Percentiles rank a stretch among this genome's conserved stretches.
Conservation (phyloP, 1,139 yeast species). For the Geotrichum bryndzae region DNA sequence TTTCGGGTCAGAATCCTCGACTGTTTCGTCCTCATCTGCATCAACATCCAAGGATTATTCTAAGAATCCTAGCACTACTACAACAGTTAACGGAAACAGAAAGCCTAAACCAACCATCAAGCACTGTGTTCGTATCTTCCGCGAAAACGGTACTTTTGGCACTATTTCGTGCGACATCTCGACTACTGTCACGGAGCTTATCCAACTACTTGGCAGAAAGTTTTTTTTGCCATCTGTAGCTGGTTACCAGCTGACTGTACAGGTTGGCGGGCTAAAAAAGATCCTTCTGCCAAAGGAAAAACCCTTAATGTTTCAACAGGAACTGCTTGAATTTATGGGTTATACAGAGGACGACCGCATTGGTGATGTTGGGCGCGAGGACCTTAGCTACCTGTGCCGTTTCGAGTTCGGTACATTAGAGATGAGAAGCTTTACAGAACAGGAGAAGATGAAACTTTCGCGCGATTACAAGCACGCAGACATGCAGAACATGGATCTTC, state of each 20-base stretch:
- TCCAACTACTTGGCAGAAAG: conserved; percentile 64
- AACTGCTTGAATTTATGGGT: conserved; percentile 70
- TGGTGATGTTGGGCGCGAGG: conserved; percentile 79
- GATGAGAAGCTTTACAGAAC: conserved; percentile 48
- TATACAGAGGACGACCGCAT: conserved; percentile 70
- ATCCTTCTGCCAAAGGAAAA: conserved; percentile 65
- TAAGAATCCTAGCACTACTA: conserved; percentile 5
- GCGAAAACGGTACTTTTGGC: conserved; percentile 76
- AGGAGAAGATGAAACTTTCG: conserved; percentile 57
- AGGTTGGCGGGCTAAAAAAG: conserved; percentile 74
- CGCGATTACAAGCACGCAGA: conserved; percentile 71
- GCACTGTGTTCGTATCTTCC: conserved; percentile 62
- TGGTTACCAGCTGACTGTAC: conserved; percentile 73
- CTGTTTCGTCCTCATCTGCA: conserved; percentile 20
- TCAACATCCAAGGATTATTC: not conserved
- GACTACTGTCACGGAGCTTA: conserved; percentile 69
- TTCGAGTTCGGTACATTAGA: conserved; percentile 53
- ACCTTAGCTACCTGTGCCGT: conserved; percentile 77
- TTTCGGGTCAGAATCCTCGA: conserved; percentile 7
- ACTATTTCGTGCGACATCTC: conserved; percentile 70
- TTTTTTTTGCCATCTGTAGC: conserved; percentile 64
- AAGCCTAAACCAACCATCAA: not conserved
- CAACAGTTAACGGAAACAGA: conserved; percentile 11
- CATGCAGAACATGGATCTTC: conserved; percentile 66
- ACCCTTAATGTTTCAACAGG: conserved; percentile 74